Evolutionary conservation across 495 filamentous ascomycete genomes (phyloP), one percentile per base, ranked within the genome.

Genomic region (Daldinia vernicosa): DNA sequence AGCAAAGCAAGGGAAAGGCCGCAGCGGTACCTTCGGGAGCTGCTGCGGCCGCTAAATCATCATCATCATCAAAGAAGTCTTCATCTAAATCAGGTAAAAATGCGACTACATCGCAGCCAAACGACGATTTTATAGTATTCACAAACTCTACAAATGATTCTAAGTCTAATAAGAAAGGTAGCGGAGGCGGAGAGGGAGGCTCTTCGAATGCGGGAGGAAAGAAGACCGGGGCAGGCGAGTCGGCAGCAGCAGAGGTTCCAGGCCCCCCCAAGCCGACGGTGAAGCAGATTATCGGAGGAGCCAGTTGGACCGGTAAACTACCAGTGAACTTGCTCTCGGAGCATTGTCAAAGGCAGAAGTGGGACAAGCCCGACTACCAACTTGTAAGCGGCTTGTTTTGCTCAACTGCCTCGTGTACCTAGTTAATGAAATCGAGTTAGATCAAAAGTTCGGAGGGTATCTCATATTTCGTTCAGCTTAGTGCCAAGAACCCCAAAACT

Each of bases 251-350:
- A 79, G 82, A 76, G 24, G 67, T 74, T 33, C 59, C 68, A 3
- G 81, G 79, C 0, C 89, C 88, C 22, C 93, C 93, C 66, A 91
- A 91, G 72, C 92, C 93, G 39, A 89, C 92, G 32, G 90, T 93
- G 60, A 92, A 93, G 80, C 89, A 92, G 70, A 81, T 99, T 63
- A 97, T 99, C 78, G 96, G 93, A 55, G 95, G 95, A 55, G 88
- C 92, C 71, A 97, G 93, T 76, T 99, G 96, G 96, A 99, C 95
- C 0, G 95, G 95, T 37, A 99, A 99, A 78, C 81, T 99, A 39
- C 95, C 95, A 3, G 91, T 97, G 58, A 95, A 94, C 76, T 84
- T 99, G 76, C 89, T 99, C 61, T 90, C 91, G 17, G 95, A 99
- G 84, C 93, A 97, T 82, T 96, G 92, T 75, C 93, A 97, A 78